Evolutionary conservation across 1,284 basidiomycete species (phyloP), one percentile per base, ranked within the genome.

Genomic region (Pyrrhoderma noxium): DNA sequence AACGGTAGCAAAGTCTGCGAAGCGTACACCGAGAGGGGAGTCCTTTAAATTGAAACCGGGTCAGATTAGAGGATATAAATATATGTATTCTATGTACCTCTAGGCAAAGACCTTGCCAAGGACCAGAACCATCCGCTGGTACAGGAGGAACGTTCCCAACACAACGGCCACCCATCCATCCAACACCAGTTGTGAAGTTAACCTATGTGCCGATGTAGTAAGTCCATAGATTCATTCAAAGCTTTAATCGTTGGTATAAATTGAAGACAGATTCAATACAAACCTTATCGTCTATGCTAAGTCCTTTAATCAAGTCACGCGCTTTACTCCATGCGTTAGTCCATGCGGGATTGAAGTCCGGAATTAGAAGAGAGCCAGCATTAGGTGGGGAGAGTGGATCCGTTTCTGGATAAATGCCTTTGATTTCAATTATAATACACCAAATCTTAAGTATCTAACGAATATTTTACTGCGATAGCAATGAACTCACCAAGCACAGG

Each of bases 31-130:
- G 3, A 71, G 63, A 4, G 73, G 76, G 8, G 75, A 75, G 58
- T 81, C 79, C 61, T 75, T 59, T 65, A 67, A 63, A 31, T 56
- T 8, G 5, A 31, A 11, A 7, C 14, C 14, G 38, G 8, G 38
- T 40, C 38, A 40, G 14, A 51, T 35, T 43, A 42, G 11, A 14
- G 27, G 21, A 37, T 23, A n/a, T 9, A 8, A 16, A 40, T 21
- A 23, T 27, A 25, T 23, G 14, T 31, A 31, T 44, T 35, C 11
- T 13, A 56, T 61, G 1, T 39, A 73, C 74, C 63, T 81, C 73
- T n/a, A 83, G 67, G 63, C 87, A 90, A 13, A 89, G 64, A 8
- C 83, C 81, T 2, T 82, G 80, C 31, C 70, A 72, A 48, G 64
- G 63, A 3, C 67, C 67, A 2, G 66, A 59, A 5, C 50, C 53